Evolutionary conservation across 23 red algal species (phyloP).

Genomic region (Gracilaria caudata): DNA sequence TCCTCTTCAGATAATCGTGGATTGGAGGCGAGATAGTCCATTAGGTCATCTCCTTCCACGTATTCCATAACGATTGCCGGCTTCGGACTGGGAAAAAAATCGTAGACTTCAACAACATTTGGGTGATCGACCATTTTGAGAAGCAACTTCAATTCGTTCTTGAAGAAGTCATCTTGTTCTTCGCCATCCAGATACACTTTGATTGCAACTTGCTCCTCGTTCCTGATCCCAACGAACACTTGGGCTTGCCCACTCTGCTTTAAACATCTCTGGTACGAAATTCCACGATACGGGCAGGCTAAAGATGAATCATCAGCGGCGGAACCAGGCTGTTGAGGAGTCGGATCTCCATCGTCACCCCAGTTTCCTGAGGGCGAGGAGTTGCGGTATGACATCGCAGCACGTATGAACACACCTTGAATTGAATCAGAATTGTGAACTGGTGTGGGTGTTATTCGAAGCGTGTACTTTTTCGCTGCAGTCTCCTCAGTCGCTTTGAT

Average conservation of each 20-base stretch:
- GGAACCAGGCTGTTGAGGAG: not conserved
- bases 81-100: slow-evolving; percentile 61
- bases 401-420: slow-evolving; percentile 4
- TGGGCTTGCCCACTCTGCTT: slow-evolving; percentile 64
- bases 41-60: slow-evolving; percentile 51
- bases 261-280: not conserved
- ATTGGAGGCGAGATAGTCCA: slow-evolving; percentile 45
- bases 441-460: slow-evolving; percentile 6
- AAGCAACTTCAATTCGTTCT: slow-evolving; percentile 45
- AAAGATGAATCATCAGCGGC: not conserved
- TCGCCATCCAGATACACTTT: slow-evolving; percentile 58
- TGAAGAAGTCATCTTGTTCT: slow-evolving; percentile 35
- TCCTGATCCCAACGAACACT: slow-evolving; percentile 25
- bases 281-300: slow-evolving; percentile 34
- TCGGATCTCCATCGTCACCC: not conserved
- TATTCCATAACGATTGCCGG: slow-evolving; percentile 61
- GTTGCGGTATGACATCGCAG: not conserved
- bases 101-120: slow-evolving; percentile 65
- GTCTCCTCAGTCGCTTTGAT: not conserved
- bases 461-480: not conserved
- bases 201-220: slow-evolving; percentile 44
- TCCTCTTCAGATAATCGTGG: slow-evolving; percentile 12
- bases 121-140: slow-evolving; percentile 62
- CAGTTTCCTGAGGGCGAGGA: not conserved
- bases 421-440: slow-evolving; percentile 28